Base-by-base conservation (phyloP, 2,329 filamentous ascomycete species). In the Fusarium sp. region DNA sequence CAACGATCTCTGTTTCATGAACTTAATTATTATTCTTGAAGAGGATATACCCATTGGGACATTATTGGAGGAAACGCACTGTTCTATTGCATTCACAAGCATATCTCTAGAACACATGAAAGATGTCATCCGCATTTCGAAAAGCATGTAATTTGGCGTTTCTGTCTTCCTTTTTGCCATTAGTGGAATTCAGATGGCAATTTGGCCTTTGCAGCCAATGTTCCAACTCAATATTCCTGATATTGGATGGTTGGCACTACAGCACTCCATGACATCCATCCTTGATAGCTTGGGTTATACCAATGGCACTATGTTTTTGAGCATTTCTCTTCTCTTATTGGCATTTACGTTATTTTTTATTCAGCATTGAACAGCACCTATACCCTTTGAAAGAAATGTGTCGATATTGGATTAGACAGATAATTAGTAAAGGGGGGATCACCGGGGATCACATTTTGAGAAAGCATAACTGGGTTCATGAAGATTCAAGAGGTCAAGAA, bases 1-100 rank as follows among this genome's bases (percentile, higher is more conserved):
- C 53, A 71, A 65, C 73, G 70, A 68, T 73, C 66, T 61, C 55
- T 55, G 38, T 67, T 60, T 67, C 64, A 73, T 71, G 64, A 58
- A 68, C 58, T 68, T 78, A 50, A 55, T 70, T 75, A 35, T 47
- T 76, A 66, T 65, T 64, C 70, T 76, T 74, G 47, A 69, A 71
- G 65, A 70, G 76, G 75, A 80, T 74, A 79, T 81, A 80, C 78
- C 77, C 77, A 67, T 62, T 71, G 76, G 77, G 75, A 75, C 70
- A 28, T 61, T 60, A 75, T 77, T 79, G 77, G 67, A 79, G 75
- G 78, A 74, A 70, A 70, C 38, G 44, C 48, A 48, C 41, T 55
- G 47, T 26, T 45, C 31, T 53, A 54, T 36, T 60, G 41, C 61
- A 44, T 59, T 56, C 51, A 45, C 55, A 44, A 61, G 63, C 55